Evolutionary conservation across 2,329 filamentous ascomycete genomes (phyloP).

Genomic region (Ophiocordyceps sinensis): DNA sequence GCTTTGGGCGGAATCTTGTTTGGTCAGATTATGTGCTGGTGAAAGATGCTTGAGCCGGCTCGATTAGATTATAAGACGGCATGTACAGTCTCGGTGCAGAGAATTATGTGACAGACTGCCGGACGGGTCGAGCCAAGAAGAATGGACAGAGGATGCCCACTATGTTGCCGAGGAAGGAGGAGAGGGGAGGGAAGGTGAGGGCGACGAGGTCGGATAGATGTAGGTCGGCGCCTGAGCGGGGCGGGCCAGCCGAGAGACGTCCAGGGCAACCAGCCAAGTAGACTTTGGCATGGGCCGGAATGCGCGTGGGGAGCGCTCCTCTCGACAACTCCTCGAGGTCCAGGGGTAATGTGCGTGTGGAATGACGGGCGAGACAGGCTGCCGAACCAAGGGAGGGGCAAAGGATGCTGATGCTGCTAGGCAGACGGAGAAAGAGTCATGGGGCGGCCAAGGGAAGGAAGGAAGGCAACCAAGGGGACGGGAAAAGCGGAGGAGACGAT

Average conservation of each 20-base stretch:
- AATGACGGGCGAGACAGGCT: constrained; percentile 22
- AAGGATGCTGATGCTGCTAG: background rate
- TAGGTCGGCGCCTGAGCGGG: background rate
- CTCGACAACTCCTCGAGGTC: constrained; percentile 10
- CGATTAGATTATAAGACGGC: constrained; percentile 7
- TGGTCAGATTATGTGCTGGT: background rate
- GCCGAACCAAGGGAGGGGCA: constrained; percentile 4
- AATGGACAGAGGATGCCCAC: background rate
- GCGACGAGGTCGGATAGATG: constrained; percentile 2
- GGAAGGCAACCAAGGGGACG: background rate
- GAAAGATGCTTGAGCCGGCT: constrained; percentile 1
- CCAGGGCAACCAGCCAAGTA: constrained; percentile 1
- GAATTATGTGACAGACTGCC: constrained; percentile 1
- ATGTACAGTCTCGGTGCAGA: constrained; percentile 6
- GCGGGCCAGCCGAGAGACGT: background rate
- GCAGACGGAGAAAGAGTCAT: background rate
- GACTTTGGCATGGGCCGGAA: constrained; percentile 2
- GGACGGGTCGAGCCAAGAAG: background rate
- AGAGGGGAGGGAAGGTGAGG: background rate
- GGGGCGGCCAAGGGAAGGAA: background rate
- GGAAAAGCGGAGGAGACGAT: background rate
- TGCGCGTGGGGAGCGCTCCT: constrained; percentile 5
- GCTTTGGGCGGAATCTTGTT: too few relatives aligned
- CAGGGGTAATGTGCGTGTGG: constrained; percentile 16
- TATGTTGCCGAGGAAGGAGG: background rate